Evolutionary conservation across 805 yeast species (phyloP), one percentile per base, ranked within the genome.

Genomic region (Pichia kluyveri): DNA sequence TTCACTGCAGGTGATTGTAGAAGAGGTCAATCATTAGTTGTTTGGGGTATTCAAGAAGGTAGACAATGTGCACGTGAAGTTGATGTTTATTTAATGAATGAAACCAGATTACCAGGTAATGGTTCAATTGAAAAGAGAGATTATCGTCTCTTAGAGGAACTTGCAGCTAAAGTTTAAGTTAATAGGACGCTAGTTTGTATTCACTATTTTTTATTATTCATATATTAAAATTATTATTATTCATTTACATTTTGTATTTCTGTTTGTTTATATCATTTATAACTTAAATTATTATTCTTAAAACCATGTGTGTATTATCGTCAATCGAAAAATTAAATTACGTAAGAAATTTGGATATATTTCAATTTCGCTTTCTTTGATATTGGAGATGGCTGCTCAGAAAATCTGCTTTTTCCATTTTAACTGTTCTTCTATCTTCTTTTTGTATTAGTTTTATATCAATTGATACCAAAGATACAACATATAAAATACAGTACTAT

Each of bases 11-110:
- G 99, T 70, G 99, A 91, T 69, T 93, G 98, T 72, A 85, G 99
- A 75, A 83, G 98, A 71, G 99, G 99, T 30, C 99, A 91, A 73
- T 87, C 96, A 2, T 78, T 91, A 67, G 91, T 91, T 66, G 99
- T 91, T 48, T 93, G 98, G 98, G 99, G 98, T 71, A 91, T 91
- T 58, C 98, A 93, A 71, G 99, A 91, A 71, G 99, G 99, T 56
- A 83, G 98, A 73, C 96, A 91, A 69, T 89, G 96, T 79, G 99
- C 99, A 37, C 77, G 96, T 56, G 89, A 87, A 58, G 95, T 91
- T 54, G 99, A 91, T 63, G 66, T 72, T 57, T 85, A 67, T 66
- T 73, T 91, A 65, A 80, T 82, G 80, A 90, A 91, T 27, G 68
- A 77, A 53, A 76, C 96, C 19, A 76, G 85, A 61, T 76, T 93